These are phyloP conservation scores for Candolleomyces eurysporus DNA, from an alignment of 768 basidiomycete species.

Conservation along the genomic window DNA sequence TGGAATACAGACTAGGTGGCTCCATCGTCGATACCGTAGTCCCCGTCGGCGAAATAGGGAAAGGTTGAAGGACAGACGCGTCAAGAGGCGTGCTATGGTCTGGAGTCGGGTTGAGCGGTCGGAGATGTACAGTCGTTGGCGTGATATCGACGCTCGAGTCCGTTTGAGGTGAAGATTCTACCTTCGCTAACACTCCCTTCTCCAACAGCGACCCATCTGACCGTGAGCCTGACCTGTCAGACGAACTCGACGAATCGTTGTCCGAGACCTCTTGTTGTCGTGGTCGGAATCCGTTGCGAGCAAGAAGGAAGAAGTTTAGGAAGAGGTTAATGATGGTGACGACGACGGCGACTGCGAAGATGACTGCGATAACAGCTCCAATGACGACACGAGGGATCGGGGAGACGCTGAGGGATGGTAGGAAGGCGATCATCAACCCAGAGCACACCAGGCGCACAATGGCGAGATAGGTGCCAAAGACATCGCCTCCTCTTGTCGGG, in stretches of 20 bases:
- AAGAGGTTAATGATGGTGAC: constrained; percentile 67
- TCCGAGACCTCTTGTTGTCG: constrained; percentile 9
- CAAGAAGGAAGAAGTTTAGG: constrained; percentile 43
- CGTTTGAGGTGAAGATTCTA: background rate
- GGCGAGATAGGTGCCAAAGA: constrained; percentile 65
- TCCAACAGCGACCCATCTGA: constrained; percentile 39
- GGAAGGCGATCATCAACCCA: constrained; percentile 74
- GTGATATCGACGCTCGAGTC: background rate
- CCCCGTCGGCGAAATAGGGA: constrained; percentile 43
- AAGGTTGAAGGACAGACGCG: constrained; percentile 39
- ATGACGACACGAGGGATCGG: constrained; percentile 83
- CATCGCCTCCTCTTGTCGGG: constrained; percentile 65
- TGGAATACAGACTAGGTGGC: constrained; percentile 28
- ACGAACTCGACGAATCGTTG: constrained; percentile 4
- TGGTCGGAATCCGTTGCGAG: too few species aligned
- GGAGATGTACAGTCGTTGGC: constrained; percentile 8
- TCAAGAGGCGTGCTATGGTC: constrained; percentile 41
- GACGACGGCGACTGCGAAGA: constrained; percentile 70
- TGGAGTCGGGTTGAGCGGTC: constrained; percentile 55
- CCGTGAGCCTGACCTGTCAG: constrained; percentile 13
- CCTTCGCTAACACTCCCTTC: constrained; percentile 25
- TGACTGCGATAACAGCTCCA: constrained; percentile 68
- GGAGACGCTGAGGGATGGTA: constrained; percentile 57
- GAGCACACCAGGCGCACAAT: constrained; percentile 68
- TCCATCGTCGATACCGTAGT: constrained; percentile 28